Evolutionary conservation across 129 eudicot species (phyloP), one percentile per base, ranked within the genome.

Genomic region (Tanacetum coccineum): DNA sequence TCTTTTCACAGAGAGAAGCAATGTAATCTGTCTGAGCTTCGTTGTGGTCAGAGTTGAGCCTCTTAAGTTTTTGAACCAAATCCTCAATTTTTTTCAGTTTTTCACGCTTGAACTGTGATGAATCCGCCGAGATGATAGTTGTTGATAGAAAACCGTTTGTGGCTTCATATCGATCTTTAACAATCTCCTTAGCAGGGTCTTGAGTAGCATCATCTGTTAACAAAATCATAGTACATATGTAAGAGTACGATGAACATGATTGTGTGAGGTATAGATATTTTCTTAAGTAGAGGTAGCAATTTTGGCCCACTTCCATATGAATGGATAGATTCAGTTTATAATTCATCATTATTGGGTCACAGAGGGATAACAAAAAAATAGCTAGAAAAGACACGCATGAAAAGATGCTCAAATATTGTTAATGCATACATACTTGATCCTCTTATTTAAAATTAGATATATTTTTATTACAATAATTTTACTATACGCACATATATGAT

Each of bases 11-110:
- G 11, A 91, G 83, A 25, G 93, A 91, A 47, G 97, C 96, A 51
- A 91, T 91, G 84, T 91, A 91, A 64, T 91, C 97, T 0, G 90
- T 87, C 51, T 75, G 86, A 18, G 84, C 85, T 81, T 91, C 96
- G 9, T 87, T 91, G 26, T 91, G 97, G 63, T 59, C 68, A 4
- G 97, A 87, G 76, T 87, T 91, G 45, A 91, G 74, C 25, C 87
- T 70, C 64, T 78, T 77, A 19, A 91, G 97, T 78, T 87, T 91
- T 77, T 85, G 88, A 45, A 91, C 90, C 76, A 91, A 75, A 67
- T 80, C 73, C 13, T 91, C 96, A 18, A 91, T 80, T 76, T 75
- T 87, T 68, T 87, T 89, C 51, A 91, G 80, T 55, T 87, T 91
- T 71, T 85, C 76, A 17, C 95, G 82, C 67, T 9, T 36, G 42